phyloP scores from a whole-genome alignment of 305 asterid species.

The Fraxinus nigra region DNA sequence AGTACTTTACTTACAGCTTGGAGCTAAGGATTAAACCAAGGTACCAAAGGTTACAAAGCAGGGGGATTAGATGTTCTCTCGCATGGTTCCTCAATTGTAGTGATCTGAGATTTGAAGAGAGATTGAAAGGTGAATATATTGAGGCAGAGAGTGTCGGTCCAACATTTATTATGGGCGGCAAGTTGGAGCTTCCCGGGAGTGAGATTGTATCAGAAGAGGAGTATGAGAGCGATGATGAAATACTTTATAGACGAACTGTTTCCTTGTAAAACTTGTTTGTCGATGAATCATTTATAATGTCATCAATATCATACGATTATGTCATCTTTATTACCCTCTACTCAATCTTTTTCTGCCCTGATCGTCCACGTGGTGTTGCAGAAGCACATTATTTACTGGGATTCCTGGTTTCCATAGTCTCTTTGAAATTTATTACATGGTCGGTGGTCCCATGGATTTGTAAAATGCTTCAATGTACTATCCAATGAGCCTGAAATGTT shows the following conservation, averaged over 20 bases:
- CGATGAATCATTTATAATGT: not conserved
- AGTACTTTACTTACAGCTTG: constrained; percentile 80
- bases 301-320: not conserved
- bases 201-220: constrained; percentile 63
- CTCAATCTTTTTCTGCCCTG: not conserved
- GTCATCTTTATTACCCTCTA: not conserved
- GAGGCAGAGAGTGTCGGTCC: constrained; percentile 77
- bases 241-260: constrained; percentile 74
- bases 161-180: constrained; percentile 78
- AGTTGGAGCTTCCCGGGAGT: constrained; percentile 64
- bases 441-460: not conserved
- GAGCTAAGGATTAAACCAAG: constrained; percentile 87
- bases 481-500: not conserved
- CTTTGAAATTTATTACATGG: not conserved
- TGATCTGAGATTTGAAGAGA: constrained; percentile 85
- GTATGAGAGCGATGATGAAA: constrained; percentile 84
- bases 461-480: not conserved
- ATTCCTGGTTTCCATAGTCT: not conserved
- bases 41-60: constrained; percentile 65
- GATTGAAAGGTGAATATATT: constrained; percentile 66
- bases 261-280: constrained; percentile 31
- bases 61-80: constrained; percentile 68
- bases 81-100: constrained; percentile 93
- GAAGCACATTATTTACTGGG: not conserved
- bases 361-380: not conserved